phyloP scores from a whole-genome alignment of 768 basidiomycete species.

The Strobilomyces echinocephalus region DNA sequence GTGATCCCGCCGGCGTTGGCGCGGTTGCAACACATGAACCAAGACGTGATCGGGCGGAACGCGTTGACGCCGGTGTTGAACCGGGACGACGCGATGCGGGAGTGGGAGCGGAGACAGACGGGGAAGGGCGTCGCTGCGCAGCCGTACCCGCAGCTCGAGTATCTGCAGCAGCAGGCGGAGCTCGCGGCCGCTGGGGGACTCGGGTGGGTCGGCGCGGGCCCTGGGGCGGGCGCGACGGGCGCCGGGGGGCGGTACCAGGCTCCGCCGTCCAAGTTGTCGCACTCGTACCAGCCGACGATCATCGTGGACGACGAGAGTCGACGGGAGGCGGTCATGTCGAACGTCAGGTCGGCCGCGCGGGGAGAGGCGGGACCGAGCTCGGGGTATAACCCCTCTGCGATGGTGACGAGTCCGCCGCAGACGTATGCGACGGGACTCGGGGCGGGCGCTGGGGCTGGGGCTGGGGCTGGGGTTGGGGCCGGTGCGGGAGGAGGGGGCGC shows the following conservation, averaged over 20 bases:
- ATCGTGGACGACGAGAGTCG: constrained; percentile 66
- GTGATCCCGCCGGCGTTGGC: constrained; percentile 92
- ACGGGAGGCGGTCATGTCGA: constrained; percentile 78
- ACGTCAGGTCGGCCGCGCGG: constrained; percentile 61
- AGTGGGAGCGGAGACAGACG: constrained; percentile 90
- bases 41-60: constrained; percentile 73
- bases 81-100: constrained; percentile 89
- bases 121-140: constrained; percentile 67
- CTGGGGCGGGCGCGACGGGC: constrained; percentile 27
- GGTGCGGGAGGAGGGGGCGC: neutral
- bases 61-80: constrained; percentile 91
- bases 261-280: constrained; percentile 30
- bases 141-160: constrained; percentile 87
- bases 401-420: constrained; percentile 74
- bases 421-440: constrained; percentile 47
- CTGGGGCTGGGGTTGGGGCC: neutral
- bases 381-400: constrained; percentile 44
- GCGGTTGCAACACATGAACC: constrained; percentile 82
- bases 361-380: constrained; percentile 38
- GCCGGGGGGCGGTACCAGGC: constrained; percentile 43
- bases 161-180: constrained; percentile 90
- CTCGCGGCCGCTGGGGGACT: constrained; percentile 62
- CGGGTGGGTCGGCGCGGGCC: constrained; percentile 43
- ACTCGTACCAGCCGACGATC: constrained; percentile 49
- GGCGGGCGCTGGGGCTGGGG: neutral